Evolutionary conservation across 768 basidiomycete genomes (phyloP).

Genomic region (Thelephora aurantiotincta): DNA sequence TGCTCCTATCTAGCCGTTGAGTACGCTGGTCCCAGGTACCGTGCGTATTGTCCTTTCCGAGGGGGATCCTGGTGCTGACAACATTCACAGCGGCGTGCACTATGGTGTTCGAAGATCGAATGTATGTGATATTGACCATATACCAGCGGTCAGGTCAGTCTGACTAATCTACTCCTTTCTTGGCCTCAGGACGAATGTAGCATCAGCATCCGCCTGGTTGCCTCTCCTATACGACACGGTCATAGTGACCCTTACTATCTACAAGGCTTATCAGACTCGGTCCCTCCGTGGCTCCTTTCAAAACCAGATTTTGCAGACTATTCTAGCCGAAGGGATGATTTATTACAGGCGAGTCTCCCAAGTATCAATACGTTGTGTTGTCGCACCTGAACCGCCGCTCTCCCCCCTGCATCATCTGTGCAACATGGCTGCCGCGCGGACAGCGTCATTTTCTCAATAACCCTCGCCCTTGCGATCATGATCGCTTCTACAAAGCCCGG

Average conservation of each 20-base stretch:
- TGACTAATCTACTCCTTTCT: not conserved
- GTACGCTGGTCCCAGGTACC: conserved; percentile 17
- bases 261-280: not conserved
- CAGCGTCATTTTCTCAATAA: conserved; percentile 25
- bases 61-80: not conserved
- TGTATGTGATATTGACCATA: conserved; percentile 12
- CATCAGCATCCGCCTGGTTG: conserved; percentile 26
- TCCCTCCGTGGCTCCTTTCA: not conserved
- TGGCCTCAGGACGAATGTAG: conserved; percentile 9
- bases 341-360: not conserved
- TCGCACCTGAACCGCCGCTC: not conserved
- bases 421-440: conserved; percentile 5
- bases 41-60: conserved; percentile 21
- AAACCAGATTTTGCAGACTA: not conserved
- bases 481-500: conserved; percentile 17
- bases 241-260: conserved; percentile 20
- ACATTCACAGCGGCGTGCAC: conserved; percentile 22
- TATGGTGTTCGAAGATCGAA: conserved; percentile 20
- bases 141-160: not conserved
- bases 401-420: conserved; percentile 1
- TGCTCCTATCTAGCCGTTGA: conserved; percentile 5
- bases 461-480: conserved; percentile 24
- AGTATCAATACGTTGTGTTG: not conserved
- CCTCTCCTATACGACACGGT: conserved; percentile 26
- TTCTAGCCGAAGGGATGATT: not conserved